Percentiles rank a stretch among this genome's conserved stretches.
phyloP scores from a whole-genome alignment of 352 stramenopile genomes.

The Phytopythium delawarense region DNA sequence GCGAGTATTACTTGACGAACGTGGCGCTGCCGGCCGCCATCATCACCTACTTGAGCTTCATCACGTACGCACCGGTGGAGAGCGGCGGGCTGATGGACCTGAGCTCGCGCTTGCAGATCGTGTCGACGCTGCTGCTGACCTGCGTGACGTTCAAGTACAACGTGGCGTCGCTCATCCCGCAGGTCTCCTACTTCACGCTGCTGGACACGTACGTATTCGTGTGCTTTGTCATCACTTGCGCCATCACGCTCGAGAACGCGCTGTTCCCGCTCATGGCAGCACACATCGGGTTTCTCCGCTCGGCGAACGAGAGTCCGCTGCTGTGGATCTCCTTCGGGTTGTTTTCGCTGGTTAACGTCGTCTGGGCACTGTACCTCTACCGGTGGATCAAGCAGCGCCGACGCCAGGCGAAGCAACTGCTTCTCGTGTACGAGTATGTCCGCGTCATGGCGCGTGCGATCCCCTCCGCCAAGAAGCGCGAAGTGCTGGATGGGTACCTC shows the following conservation, averaged over 20 bases:
- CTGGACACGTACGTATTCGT: slow-evolving; percentile 58
- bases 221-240: slow-evolving; percentile 48
- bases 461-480: slow-evolving; percentile 10
- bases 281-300: no score
- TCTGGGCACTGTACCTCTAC: slow-evolving; percentile 12
- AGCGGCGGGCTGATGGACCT: slow-evolving; percentile 36
- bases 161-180: slow-evolving; percentile 38
- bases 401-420: neutral
- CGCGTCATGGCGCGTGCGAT: slow-evolving; percentile 12
- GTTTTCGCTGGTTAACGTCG: slow-evolving; percentile 39
- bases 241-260: slow-evolving; percentile 49
- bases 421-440: slow-evolving; percentile 17
- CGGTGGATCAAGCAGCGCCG: no score
- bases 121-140: slow-evolving; percentile 54
- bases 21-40: slow-evolving; percentile 35
- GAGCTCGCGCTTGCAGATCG: slow-evolving; percentile 47
- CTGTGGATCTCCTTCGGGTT: slow-evolving; percentile 26
- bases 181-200: slow-evolving; percentile 62
- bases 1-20: slow-evolving; percentile 56
- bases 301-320: slow-evolving; percentile 9
- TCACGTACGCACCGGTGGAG: slow-evolving; percentile 33
- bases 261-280: slow-evolving; percentile 32
- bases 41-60: slow-evolving; percentile 53
- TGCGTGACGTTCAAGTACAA: slow-evolving; percentile 61
- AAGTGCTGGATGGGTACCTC: slow-evolving; percentile 3